A percentile compares a stretch with the other conserved stretches of the same genome.
Conservation (phyloP, 768 basidiomycete genomes). For the Russula dissimulans region DNA sequence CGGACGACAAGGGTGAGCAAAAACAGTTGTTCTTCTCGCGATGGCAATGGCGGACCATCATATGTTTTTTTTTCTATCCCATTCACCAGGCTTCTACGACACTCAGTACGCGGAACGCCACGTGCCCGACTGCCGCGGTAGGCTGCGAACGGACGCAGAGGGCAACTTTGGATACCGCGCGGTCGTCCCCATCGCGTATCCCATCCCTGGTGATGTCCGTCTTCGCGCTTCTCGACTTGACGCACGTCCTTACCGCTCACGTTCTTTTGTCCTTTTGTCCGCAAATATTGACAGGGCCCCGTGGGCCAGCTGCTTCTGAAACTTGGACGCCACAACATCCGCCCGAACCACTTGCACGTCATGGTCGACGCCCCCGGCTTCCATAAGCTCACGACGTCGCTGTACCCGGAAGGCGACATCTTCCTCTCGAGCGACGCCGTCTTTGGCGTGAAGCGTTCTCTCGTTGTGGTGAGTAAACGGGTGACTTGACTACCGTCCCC, state of each 20-base stretch:
- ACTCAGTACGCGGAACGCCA: constrained; percentile 46
- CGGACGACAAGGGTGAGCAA: constrained; percentile 48
- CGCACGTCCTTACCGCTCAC: neutral
- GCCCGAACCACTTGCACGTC: constrained; percentile 77
- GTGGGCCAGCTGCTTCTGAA: constrained; percentile 51
- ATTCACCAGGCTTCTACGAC: constrained; percentile 28
- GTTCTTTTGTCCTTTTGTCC: no score
- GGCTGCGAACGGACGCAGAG: constrained; percentile 46
- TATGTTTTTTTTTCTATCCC: neutral
- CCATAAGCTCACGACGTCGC: constrained; percentile 60
- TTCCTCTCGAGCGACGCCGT: constrained; percentile 66
- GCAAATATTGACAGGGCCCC: constrained; percentile 41
- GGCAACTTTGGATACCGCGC: constrained; percentile 66
- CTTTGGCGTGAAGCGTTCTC: constrained; percentile 73
- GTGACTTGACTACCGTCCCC: neutral
- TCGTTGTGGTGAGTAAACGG: constrained; percentile 53
- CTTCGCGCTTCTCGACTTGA: no score
- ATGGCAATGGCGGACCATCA: neutral
- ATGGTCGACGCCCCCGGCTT: constrained; percentile 63
- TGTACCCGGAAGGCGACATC: constrained; percentile 64
- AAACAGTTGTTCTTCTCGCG: no score
- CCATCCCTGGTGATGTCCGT: constrained; percentile 63
- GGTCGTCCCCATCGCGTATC: constrained; percentile 59
- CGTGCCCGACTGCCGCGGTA: constrained; percentile 65
- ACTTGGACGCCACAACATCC: constrained; percentile 61